Base-by-base conservation (phyloP, 108 stramenopile species). In the Halocafeteria seosinensis region DNA sequence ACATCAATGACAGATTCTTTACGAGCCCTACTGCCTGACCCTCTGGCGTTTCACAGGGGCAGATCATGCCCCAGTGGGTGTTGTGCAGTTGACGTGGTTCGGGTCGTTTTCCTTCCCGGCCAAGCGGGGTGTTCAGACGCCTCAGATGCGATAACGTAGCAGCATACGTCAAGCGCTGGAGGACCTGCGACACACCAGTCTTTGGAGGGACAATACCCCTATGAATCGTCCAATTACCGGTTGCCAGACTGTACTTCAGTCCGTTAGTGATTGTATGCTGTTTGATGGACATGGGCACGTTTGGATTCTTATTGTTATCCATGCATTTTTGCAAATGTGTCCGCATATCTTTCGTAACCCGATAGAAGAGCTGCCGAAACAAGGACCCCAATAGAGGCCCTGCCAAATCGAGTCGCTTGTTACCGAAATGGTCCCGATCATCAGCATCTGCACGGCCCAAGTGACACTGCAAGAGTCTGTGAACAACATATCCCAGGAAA, bases 381-480 rank as follows among this genome's bases (percentile, higher is more conserved):
- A 94, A 77, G 34, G 90, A 88, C 23, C 89, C 91, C 28, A 99
- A 67, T 50, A 99, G 69, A 12, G 92, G 88, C 50, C 97, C 97
- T n/a, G 94, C 94, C 76, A 99, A 77, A 81, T 99, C 97, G 37
- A 96, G 67, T 26, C 97, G 86, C 73, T 99, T 99, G 85, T 99
- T 99, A 62, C 94, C 97, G 80, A 93, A 96, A 63, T 99, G 94
- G 80, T 99, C 97, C 58, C 94, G 85, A 76, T 99, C 97, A 78
- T 96, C 94, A 68, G 94, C 91, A 26, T 89, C 85, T 28, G 84
- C 68, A 17, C 94, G 84, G 13, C 92, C 92, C 51, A 95, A 67
- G 60, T 80, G 83, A 70, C 93, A 94, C 81, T 86, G 88, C 30
- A 95, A 76, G 59, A 95, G 69, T 77, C 94, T 93, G 80, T 95